These are phyloP conservation scores for Colletotrichum somersetense DNA, from an alignment of 2,329 filamentous ascomycete genomes.

Conservation along the genomic window DNA sequence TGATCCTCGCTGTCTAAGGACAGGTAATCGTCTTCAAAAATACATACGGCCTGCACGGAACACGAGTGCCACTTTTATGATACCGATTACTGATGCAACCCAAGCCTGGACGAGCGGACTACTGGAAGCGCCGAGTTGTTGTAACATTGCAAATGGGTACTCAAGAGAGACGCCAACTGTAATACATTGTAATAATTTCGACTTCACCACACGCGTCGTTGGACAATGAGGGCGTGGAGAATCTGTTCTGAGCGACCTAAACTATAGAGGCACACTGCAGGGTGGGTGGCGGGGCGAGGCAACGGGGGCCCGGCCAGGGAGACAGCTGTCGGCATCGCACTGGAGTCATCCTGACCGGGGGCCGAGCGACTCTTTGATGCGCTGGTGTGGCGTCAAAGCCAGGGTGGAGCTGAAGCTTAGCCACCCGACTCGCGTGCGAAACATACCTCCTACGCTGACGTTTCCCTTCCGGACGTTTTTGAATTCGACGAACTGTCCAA, in stretches of 20 bases:
- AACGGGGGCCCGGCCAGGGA: neutral
- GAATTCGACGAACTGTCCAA: slow-evolving; percentile 37
- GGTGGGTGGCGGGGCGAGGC: slow-evolving; percentile 18
- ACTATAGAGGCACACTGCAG: slow-evolving; percentile 21
- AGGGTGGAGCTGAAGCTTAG: slow-evolving; percentile 42
- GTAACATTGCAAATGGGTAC: too few species aligned
- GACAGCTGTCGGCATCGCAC: slow-evolving; percentile 35
- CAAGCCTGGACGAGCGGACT: neutral
- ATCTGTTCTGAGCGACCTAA: slow-evolving; percentile 8
- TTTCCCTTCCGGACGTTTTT: slow-evolving; percentile 38
- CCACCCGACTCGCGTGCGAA: slow-evolving; percentile 43
- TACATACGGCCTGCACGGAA: neutral
- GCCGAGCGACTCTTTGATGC: slow-evolving; percentile 37
- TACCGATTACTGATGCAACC: neutral
- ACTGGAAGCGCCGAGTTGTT: neutral
- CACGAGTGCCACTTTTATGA: neutral
- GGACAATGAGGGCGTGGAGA: neutral
- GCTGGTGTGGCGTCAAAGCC: slow-evolving; percentile 42
- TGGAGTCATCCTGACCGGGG: slow-evolving; percentile 25
- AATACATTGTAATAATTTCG: neutral
- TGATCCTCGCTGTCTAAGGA: neutral
- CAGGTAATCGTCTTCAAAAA: neutral
- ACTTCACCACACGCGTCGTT: neutral
- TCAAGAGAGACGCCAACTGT: neutral
- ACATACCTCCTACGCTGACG: slow-evolving; percentile 42